Conservation (phyloP, 1,284 basidiomycete genomes). For the Pterula multifida region DNA sequence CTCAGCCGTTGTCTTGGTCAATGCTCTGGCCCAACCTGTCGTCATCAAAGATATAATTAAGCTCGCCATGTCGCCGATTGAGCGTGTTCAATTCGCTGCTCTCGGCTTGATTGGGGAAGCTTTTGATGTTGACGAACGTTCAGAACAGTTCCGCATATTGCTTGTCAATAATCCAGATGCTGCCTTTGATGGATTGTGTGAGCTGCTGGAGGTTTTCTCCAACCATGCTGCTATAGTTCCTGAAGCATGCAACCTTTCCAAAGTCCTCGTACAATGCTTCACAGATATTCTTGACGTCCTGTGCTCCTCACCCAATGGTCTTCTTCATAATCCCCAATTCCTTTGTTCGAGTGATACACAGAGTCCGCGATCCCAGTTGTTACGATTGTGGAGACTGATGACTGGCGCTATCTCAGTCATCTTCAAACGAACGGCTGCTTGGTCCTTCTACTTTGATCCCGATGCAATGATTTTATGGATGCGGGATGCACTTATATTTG, state of each 20-base stretch:
- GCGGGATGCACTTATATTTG: constrained; percentile 91
- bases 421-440: constrained; percentile 71
- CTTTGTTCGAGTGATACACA: constrained; percentile 30
- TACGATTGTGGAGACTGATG: constrained; percentile 78
- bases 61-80: constrained; percentile 73
- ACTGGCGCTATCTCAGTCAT: constrained; percentile 70
- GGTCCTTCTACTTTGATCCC: constrained; percentile 72
- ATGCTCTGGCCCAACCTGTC: constrained; percentile 38
- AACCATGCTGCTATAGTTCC: constrained; percentile 51
- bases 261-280: constrained; percentile 81
- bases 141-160: constrained; percentile 75
- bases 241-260: constrained; percentile 79
- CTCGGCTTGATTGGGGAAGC: constrained; percentile 70
- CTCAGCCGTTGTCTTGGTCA: constrained; percentile 32
- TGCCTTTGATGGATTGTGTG: constrained; percentile 57
- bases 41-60: constrained; percentile 47
- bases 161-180: constrained; percentile 52
- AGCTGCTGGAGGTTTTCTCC: constrained; percentile 57
- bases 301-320: constrained; percentile 59
- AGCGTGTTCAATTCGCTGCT: constrained; percentile 59
- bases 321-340: constrained; percentile 51
- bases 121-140: constrained; percentile 76
- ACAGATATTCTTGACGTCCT: constrained; percentile 85
- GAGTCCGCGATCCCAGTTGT: constrained; percentile 39
- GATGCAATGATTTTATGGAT: constrained; percentile 90